These are phyloP conservation scores for Hericium coralloides DNA, from an alignment of 768 basidiomycete species.

Conservation along the genomic window DNA sequence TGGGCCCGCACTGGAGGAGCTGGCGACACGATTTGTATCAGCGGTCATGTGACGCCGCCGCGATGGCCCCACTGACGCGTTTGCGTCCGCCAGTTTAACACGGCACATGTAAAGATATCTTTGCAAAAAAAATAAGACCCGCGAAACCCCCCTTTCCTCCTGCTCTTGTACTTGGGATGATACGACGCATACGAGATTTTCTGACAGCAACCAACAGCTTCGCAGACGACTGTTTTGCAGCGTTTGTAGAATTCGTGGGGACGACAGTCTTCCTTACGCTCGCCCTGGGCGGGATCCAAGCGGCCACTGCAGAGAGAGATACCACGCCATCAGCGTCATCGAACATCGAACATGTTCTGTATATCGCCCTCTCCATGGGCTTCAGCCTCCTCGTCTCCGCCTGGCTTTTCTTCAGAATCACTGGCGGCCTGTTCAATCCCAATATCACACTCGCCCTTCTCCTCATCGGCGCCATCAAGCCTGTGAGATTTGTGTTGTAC, in stretches of 20 bases:
- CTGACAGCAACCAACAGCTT: constrained; percentile 15
- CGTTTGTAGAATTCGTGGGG: constrained; percentile 49
- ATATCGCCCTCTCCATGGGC: constrained; percentile 53
- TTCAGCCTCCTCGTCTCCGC: constrained; percentile 52
- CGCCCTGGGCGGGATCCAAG: constrained; percentile 57
- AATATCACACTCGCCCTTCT: constrained; percentile 52
- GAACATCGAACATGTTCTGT: constrained; percentile 35
- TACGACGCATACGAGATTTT: not conserved
- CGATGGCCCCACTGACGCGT: not conserved
- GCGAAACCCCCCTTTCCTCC: not conserved
- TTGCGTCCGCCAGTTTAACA: not conserved
- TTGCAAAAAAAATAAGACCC: not conserved
- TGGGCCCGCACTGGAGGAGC: too few species aligned
- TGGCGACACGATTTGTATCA: not conserved
- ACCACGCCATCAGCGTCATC: constrained; percentile 4
- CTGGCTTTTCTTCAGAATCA: constrained; percentile 60
- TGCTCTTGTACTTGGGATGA: not conserved
- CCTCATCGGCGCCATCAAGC: constrained; percentile 44
- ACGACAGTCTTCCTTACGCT: constrained; percentile 58
- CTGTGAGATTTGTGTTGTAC: constrained; percentile 49
- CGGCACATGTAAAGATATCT: not conserved
- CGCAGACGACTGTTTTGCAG: constrained; percentile 36
- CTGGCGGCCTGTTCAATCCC: constrained; percentile 61
- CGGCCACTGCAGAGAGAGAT: constrained; percentile 30
- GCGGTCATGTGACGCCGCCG: not conserved